These are phyloP conservation scores for Cyclospora cayetanensis DNA, from an alignment of 169 alveolate genomes.

Conservation along the genomic window DNA sequence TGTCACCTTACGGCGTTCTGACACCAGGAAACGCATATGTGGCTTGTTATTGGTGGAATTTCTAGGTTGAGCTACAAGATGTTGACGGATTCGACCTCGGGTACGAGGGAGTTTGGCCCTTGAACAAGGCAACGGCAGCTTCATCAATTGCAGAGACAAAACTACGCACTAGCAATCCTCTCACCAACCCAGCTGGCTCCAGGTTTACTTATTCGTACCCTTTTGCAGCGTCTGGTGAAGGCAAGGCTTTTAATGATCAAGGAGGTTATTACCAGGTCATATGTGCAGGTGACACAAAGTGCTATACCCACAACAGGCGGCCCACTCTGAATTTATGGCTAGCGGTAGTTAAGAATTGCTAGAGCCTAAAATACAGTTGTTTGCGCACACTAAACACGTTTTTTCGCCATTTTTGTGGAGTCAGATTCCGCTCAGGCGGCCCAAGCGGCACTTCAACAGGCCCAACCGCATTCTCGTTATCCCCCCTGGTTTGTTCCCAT, in stretches of 20 bases:
- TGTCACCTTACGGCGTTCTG: too few species aligned
- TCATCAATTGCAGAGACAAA: constrained; percentile 1
- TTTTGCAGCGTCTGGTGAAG: constrained; percentile 1
- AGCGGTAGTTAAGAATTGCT: too few species aligned
- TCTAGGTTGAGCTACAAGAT: constrained; percentile 27
- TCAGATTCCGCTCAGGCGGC: constrained; percentile 16
- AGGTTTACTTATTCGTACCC: constrained; percentile 57
- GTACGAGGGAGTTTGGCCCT: constrained; percentile 52
- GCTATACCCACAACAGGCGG: too few species aligned
- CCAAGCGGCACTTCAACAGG: constrained; percentile 34
- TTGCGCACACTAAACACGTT: too few species aligned
- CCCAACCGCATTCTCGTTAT: constrained; percentile 41
- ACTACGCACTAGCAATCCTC: constrained; percentile 37
- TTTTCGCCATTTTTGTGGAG: too few species aligned
- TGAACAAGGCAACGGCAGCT: neutral
- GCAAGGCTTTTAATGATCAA: neutral
- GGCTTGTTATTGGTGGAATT: too few species aligned
- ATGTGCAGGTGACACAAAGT: constrained; percentile 8
- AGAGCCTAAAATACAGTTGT: too few species aligned
- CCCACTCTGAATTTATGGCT: too few species aligned
- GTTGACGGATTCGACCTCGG: constrained; percentile 44
- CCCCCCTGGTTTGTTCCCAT: constrained; percentile 65
- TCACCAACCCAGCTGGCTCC: constrained; percentile 7
- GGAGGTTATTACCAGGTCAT: constrained; percentile 59
- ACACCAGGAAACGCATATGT: too few species aligned